phyloP scores from a whole-genome alignment of 257 asterid genomes.

The Oldenlandia corymbosa region DNA sequence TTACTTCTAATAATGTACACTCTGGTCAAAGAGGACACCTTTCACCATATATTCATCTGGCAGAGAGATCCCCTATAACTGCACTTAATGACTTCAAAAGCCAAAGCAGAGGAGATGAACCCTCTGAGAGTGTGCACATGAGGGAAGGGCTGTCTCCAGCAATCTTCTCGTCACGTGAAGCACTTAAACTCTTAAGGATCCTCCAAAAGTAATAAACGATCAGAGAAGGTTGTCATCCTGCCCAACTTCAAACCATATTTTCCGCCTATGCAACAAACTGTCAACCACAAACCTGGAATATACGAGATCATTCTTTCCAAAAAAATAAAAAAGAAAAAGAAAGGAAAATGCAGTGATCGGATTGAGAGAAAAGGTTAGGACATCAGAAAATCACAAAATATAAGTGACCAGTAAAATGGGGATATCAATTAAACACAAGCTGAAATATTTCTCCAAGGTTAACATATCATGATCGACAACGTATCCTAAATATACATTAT shows the following conservation, averaged over 20 bases:
- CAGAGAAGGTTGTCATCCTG: conserved; percentile 44
- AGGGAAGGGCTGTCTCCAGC: conserved; percentile 34
- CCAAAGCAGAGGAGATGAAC: conserved; percentile 60
- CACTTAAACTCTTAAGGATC: conserved; percentile 48
- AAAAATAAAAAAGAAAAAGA: too few species aligned
- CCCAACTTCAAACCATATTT: conserved; percentile 18
- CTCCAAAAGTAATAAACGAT: conserved; percentile 72
- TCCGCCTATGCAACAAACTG: conserved; percentile 43
- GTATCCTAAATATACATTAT: neutral
- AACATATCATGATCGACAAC: too few species aligned
- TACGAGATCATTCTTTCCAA: neutral
- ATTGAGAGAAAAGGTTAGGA: neutral
- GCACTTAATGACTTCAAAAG: conserved; percentile 63
- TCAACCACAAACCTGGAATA: conserved; percentile 71
- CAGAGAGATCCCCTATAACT: conserved; percentile 41
- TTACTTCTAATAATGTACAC: conserved; percentile 90
- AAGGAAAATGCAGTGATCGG: neutral
- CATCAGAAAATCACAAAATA: neutral
- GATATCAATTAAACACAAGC: neutral
- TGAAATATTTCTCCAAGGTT: too few species aligned
- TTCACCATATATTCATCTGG: conserved; percentile 42
- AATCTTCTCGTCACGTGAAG: conserved; percentile 42
- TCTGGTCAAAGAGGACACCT: conserved; percentile 77
- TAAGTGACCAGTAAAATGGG: neutral
- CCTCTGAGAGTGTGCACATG: conserved; percentile 22